These are phyloP conservation scores for Plectosphaerella cucumerina DNA, from an alignment of 2,329 filamentous ascomycete genomes.

Conservation along the genomic window DNA sequence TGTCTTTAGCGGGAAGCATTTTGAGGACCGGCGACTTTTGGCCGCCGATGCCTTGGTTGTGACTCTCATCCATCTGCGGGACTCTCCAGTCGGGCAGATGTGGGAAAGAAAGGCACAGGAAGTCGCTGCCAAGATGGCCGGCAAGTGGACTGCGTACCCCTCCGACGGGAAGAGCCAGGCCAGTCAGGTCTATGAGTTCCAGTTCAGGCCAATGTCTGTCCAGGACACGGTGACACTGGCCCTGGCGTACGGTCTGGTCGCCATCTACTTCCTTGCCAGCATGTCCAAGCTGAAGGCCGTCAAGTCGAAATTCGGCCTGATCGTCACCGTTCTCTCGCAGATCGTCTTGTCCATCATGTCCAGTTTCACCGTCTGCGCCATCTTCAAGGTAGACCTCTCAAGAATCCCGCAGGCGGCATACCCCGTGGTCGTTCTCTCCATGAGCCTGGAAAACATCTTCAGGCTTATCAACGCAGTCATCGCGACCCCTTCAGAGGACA, in stretches of 20 bases:
- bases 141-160: conserved; percentile 64
- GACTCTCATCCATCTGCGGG: conserved; percentile 65
- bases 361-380: conserved; percentile 74
- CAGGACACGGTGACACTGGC: conserved; percentile 61
- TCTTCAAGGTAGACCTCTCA: conserved; percentile 71
- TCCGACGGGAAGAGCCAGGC: conserved; percentile 46
- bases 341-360: conserved; percentile 70
- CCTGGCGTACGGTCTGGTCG: conserved; percentile 60
- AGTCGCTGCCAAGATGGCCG: conserved; percentile 43
- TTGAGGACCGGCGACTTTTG: conserved; percentile 61
- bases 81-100: conserved; percentile 57
- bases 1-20: conserved; percentile 78
- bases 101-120: conserved; percentile 60
- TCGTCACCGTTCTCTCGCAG: conserved; percentile 66
- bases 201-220: conserved; percentile 68
- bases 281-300: conserved; percentile 68
- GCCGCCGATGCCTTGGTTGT: conserved; percentile 77
- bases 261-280: conserved; percentile 62
- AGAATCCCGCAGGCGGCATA: conserved; percentile 71
- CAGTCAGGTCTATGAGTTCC: conserved; percentile 71
- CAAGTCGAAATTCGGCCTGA: conserved; percentile 70
- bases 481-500: conserved; percentile 63
- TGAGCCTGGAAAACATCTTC: conserved; percentile 77
- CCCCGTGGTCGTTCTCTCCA: conserved; percentile 70
- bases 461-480: conserved; percentile 75